Base-by-base conservation (phyloP, 768 basidiomycete genomes). In the Termitomyces sp. region DNA sequence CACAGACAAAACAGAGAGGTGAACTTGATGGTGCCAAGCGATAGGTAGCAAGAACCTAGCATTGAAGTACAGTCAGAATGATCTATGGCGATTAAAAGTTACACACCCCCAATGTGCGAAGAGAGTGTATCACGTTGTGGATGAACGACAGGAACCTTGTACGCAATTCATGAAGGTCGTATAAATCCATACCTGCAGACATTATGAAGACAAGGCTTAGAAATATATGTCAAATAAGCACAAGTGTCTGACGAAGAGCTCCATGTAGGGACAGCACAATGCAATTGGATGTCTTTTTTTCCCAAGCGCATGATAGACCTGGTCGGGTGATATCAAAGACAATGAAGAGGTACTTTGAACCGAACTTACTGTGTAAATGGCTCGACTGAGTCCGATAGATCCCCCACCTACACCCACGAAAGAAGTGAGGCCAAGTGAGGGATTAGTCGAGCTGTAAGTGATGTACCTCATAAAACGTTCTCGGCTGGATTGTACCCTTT, bases 181-280 rank as follows among this genome's bases (percentile, higher is more conserved):
- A 80, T 33, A 89, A 75, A 68, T 88, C 86, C 60, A 81, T 68
- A 65, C 77, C 87, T 88, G 47, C 10, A 24, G 20, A 33, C 22
- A 24, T 20, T 26, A 26, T 44, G 11, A 32, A 43, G 40, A 11
- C 20, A 16, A 32, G 16, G 3, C 14, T 55, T 5, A 33, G 5
- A 18, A 30, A 38, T 8, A 32, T 32, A 45, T 18, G 35, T 47
- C n/a, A 24, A 46, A 44, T 41, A 70, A 84, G 62, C 67, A 86
- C 87, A 86, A 48, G 75, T 79, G 62, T 83, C 79, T 6, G 80
- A 79, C 38, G 80, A 77, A 14, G 82, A 73, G 28, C 76, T 79
- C 80, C 84, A 87, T 30, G 85, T 89, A 1, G 87, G 87, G 41
- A 89, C 75, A 18, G 82, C 82, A 70, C 87, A 88, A 55, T 84